phyloP scores from a whole-genome alignment of 805 yeast species.

The Candida incommunis region DNA sequence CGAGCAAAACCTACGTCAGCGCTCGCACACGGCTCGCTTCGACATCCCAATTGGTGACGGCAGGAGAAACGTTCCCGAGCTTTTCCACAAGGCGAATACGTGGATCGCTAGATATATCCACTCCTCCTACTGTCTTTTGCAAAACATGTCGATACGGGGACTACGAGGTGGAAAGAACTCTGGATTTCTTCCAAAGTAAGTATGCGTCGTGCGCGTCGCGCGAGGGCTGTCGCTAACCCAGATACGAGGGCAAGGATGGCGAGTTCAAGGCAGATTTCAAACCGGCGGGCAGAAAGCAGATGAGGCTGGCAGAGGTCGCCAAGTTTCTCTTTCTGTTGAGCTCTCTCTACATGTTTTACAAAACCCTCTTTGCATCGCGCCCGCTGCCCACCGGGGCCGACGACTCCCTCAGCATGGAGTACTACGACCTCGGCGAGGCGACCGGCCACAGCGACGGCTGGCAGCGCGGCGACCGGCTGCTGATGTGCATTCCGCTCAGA shows the following conservation, averaged over 20 bases:
- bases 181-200: background rate
- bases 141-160: background rate
- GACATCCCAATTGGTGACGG: too few relatives aligned
- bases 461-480: constrained; percentile 58
- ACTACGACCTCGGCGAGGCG: constrained; percentile 54
- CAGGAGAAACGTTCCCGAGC: too few relatives aligned
- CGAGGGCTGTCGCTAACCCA: too few relatives aligned
- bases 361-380: background rate
- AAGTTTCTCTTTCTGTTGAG: background rate
- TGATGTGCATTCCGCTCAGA: constrained; percentile 78
- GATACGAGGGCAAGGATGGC: background rate
- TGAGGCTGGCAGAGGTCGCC: background rate
- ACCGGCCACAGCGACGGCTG: constrained; percentile 55
- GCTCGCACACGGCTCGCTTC: too few relatives aligned
- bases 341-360: background rate
- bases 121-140: too few relatives aligned
- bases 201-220: background rate
- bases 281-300: background rate
- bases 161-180: background rate
- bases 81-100: too few relatives aligned
- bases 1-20: too few relatives aligned
- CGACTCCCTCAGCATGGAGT: constrained; percentile 30
- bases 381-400: background rate
- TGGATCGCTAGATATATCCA: too few relatives aligned
- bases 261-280: background rate